Conservation (phyloP, 2,329 filamentous ascomycete genomes). For the Pseudogymnoascus sp. region DNA sequence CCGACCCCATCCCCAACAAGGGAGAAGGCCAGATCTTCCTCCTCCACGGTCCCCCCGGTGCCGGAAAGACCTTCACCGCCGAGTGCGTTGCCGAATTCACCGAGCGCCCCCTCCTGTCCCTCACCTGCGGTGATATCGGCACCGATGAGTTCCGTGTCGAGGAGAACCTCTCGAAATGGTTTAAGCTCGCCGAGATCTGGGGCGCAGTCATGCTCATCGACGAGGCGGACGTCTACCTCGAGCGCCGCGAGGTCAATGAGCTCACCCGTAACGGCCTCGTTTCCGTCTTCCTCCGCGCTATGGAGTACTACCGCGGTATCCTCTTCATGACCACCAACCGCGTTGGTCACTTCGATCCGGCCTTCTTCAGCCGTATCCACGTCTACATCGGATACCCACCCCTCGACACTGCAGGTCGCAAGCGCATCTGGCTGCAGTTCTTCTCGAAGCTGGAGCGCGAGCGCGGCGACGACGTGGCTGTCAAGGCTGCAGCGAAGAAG, state of each 20-base stretch:
- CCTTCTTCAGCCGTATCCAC: constrained; percentile 32
- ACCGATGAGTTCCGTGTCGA: constrained; percentile 36
- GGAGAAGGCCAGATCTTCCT: constrained; percentile 16
- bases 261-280: constrained; percentile 30
- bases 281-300: constrained; percentile 31
- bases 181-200: constrained; percentile 42
- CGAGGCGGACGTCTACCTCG: constrained; percentile 44
- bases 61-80: constrained; percentile 16
- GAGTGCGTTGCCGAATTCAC: constrained; percentile 23
- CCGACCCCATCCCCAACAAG: constrained; percentile 16
- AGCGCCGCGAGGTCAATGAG: constrained; percentile 25
- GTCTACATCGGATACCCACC: constrained; percentile 28
- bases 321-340: constrained; percentile 37
- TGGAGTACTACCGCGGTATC: constrained; percentile 36
- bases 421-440: constrained; percentile 25
- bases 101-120: constrained; percentile 17
- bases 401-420: constrained; percentile 19
- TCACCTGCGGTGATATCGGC: constrained; percentile 43
- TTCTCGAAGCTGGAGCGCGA: constrained; percentile 19
- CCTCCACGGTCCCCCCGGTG: constrained; percentile 15
- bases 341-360: constrained; percentile 32
- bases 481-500: constrained; percentile 14
- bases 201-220: constrained; percentile 43
- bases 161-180: constrained; percentile 38
- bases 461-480: constrained; percentile 12